Conservation (phyloP, 2,329 filamentous ascomycete species). For the Ceratocystis huliohia region DNA sequence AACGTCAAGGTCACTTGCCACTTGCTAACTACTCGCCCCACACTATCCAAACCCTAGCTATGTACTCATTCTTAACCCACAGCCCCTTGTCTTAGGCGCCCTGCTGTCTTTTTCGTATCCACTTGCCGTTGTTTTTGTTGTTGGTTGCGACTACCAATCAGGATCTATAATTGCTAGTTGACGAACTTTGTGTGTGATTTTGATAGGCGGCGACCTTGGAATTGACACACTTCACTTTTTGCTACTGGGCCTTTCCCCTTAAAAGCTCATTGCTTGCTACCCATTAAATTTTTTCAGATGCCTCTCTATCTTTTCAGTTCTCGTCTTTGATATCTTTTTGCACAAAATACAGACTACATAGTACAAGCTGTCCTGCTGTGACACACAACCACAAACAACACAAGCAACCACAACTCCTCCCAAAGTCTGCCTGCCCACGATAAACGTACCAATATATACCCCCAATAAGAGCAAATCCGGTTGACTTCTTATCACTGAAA, state of each 20-base stretch:
- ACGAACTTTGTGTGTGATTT: neutral
- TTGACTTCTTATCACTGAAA: too few relatives aligned
- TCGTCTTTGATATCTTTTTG: neutral
- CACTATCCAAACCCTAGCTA: neutral
- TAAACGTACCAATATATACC: neutral
- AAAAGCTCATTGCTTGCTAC: neutral
- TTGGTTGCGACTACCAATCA: slow-evolving; percentile 6
- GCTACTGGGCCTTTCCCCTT: neutral
- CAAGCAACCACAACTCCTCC: neutral
- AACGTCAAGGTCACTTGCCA: neutral
- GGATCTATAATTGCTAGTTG: neutral
- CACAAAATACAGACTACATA: neutral
- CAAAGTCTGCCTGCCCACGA: neutral
- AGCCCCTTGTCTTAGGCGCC: neutral
- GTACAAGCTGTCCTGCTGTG: neutral
- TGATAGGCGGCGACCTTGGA: neutral
- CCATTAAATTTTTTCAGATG: neutral
- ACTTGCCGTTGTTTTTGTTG: slow-evolving; percentile 2
- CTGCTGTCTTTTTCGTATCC: slow-evolving; percentile 10
- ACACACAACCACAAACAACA: neutral
- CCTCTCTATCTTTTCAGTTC: neutral
- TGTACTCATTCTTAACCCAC: neutral
- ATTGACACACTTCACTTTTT: neutral
- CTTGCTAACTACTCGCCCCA: neutral
- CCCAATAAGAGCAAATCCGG: too few relatives aligned